Evolutionary conservation across 2,329 filamentous ascomycete genomes (phyloP), one percentile per base, ranked within the genome.

Genomic region (Alternaria viburni): DNA sequence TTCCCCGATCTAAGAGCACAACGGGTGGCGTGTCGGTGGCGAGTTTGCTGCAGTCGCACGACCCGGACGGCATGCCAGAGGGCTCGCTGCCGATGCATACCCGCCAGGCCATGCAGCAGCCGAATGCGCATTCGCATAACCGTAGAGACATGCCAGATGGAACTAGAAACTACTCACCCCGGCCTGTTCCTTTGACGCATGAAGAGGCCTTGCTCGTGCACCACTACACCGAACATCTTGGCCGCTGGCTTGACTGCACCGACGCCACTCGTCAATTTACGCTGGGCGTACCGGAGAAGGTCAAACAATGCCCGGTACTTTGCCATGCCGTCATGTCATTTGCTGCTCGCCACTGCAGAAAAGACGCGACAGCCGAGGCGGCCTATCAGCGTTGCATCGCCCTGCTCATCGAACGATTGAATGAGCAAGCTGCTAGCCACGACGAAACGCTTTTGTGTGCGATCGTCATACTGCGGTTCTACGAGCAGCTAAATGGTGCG

Each of bases 381-480:
- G 71, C 75, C 17, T 76, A 77, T 47, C 70, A 75, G 54, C 66
- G 65, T 25, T 78, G 75, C 47, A 73, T 78, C 28, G 64, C 65
- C 13, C 62, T 77, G n/a, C 67, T 78, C 13, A 78, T 78, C 36
- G 64, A 75, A 30, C 69, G 74, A 12, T 61, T 78, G 23, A 69
- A 72, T 28, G 66, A 74, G 49, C 65, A 72, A 36, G 56, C 62
- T 9, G 72, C 70, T 15, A 71, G 70, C 17, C 70, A 76, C 50
- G 74, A 78, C 51, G 73, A 75, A 10, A 71, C 68, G 1, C 64
- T 77, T 19, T 62, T 78, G 6, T 76, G 74, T 49, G 69, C 74
- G 6, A 78, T 78, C 19, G 75, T 78, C 43, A 76, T 77, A 13
- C 41, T 78, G 19, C 72, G 73, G 4, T 75, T 78, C 52, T 74